Base-by-base conservation (phyloP, 345 rosid genomes). In the Lepidium didymum region DNA sequence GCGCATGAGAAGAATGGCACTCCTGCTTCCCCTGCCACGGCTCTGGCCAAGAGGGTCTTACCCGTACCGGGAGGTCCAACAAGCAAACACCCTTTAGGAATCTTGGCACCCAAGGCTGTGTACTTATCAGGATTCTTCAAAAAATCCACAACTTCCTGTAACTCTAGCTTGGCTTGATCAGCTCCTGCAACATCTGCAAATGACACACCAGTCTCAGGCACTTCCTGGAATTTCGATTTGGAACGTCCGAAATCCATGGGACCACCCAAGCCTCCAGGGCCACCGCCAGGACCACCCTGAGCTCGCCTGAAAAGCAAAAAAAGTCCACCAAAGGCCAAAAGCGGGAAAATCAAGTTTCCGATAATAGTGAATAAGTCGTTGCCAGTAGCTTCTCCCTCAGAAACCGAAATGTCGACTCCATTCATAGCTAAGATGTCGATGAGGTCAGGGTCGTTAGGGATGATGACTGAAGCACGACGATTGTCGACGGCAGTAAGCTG, bases 31-130 rank as follows among this genome's bases (percentile, higher is more conserved):
- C 96, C 97, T 5, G 97, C 84, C 6, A 91, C 97, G 0, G 94
- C 96, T 69, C 96, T 81, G 0, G 96, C 96, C 68, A 89, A 54
- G 7, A 89, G 84, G 0, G 98, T 92, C 68, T 92, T 92, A 10
- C 97, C 97, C 0, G 94, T 87, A 42, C 96, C 96, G 0, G 96
- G 96, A 0, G 96, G 91, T 1, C 96, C 96, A 6, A 88, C 96
- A 10, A 88, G 66, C 23, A 86, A 68, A 77, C 96, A 88, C 4
- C 96, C 96, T 85, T 88, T 88, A 1, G 96, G 96, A 2, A 88
- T 88, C 72, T 88, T 88, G 9, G 96, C 96, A 33, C 96, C 96
- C 38, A 86, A 78, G 16, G 96, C 88, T 6, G 96, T 88, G 76
- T 88, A 88, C 81, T 88, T 88, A 35, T 88, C 96, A 5, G 96